A percentile compares a stretch with the other conserved stretches of the same genome.
Evolutionary conservation across 148 eudicot genomes (phyloP).

Genomic region (Salicornia ramosissima): DNA sequence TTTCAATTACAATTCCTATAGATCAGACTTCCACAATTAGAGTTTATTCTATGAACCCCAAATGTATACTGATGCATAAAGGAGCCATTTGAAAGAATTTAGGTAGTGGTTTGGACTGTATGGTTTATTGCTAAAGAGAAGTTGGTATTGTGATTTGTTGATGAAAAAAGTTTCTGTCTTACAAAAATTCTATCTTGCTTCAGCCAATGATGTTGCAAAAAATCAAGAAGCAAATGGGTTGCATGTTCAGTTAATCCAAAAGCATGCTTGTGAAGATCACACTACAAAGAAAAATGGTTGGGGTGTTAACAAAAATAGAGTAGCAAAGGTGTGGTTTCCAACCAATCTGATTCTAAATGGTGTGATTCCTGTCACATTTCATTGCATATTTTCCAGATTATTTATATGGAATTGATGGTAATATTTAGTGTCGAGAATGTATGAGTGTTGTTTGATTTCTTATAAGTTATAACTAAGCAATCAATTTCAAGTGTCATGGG

Average conservation of each 20-base stretch:
- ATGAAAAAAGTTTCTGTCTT: conserved; percentile 7
- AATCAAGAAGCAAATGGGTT: conserved; percentile 26
- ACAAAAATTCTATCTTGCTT: conserved; percentile 15
- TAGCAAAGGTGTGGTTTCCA: conserved; percentile 35
- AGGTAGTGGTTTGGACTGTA: not conserved
- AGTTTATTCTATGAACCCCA: not conserved
- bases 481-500: not conserved
- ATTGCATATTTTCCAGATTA: not conserved
- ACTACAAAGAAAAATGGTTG: conserved; percentile 17
- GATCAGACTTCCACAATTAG: not conserved
- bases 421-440: not conserved
- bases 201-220: conserved; percentile 44
- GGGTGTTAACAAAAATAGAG: conserved; percentile 34
- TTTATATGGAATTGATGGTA: not conserved
- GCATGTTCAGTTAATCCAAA: conserved; percentile 13
- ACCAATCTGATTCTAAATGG: conserved; percentile 7
- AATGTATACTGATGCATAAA: not conserved
- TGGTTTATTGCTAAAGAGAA: not conserved
- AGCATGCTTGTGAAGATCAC: conserved; percentile 14
- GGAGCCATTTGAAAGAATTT: not conserved
- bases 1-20: not conserved
- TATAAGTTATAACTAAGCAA: too few relatives aligned
- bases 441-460: not conserved
- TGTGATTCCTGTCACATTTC: not conserved
- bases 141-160: not conserved